Evolutionary conservation across 108 stramenopile species (phyloP), one percentile per base, ranked within the genome.

Genomic region (Cylindrotheca fusiformis): DNA sequence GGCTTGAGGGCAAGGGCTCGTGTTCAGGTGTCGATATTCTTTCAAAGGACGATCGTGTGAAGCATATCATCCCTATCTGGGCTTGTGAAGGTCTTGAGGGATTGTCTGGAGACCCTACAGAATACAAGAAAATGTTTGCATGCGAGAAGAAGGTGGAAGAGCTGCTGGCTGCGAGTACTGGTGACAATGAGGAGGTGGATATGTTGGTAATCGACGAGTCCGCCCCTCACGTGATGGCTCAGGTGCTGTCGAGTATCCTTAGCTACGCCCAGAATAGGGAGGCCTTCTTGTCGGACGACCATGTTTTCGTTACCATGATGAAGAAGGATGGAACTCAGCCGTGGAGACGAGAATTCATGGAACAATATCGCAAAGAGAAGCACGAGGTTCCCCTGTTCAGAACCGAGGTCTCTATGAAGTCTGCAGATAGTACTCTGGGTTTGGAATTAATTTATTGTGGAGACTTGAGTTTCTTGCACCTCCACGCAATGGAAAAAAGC

Each of bases 141-240:
- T 82, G 81, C 64, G 81, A 82, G 46, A 71, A 51, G n/a, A 23
- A 60, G 31, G 24, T 41, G 3, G 21, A 30, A 20, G 6, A 44
- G 3, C 26, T 79, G 4, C 28, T 45, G 8, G 27, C 45, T 2
- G 14, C 2, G 3, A 29, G 21, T 23, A 28, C 32, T 4, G 20
- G 20, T 2, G 52, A 55, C 3, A 53, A 26, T 12, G 53, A 65
- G n/a, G 54, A 58, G 12, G 28, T 73, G 31, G 41, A 68, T 22
- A 48, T 67, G 29, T 24, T 81, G 1, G 58, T 77, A 1, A n/a
- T 81, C 21, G 80, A 81, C 62, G 22, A 22, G 4, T 21, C 19
- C 10, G 72, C 68, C 6, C 46, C 75, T 19, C 45, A n/a, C 1
- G 33, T 25, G 21, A 53, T 73, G 28, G 54, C 41, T 17, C 75